Percentiles rank a stretch among this genome's conserved stretches.
phyloP scores from a whole-genome alignment of 2,329 filamentous ascomycete species.

The Fusarium armeniacum region DNA sequence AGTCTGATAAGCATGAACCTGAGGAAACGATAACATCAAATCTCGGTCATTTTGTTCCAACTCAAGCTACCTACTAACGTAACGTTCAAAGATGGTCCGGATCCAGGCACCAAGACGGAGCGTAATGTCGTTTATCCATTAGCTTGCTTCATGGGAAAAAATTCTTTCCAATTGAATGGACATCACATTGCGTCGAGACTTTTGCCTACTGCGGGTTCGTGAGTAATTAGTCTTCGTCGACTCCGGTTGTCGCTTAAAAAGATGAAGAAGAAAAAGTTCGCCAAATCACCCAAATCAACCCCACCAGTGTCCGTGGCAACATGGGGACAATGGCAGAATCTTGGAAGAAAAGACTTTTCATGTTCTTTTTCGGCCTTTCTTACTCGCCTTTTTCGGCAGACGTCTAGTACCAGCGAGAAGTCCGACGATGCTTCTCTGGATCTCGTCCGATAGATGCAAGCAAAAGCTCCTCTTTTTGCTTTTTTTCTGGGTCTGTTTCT shows the following conservation, averaged over 20 bases:
- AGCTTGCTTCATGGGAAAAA: slow-evolving; percentile 29
- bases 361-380: slow-evolving; percentile 30
- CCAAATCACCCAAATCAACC: slow-evolving; percentile 23
- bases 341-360: slow-evolving; percentile 32
- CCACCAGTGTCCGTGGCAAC: slow-evolving; percentile 48
- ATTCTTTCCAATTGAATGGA: slow-evolving; percentile 15
- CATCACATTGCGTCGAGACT: slow-evolving; percentile 39
- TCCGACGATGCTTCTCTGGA: slow-evolving; percentile 34
- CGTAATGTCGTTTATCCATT: slow-evolving; percentile 10
- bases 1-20: not conserved
- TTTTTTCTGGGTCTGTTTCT: slow-evolving; percentile 19
- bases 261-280: slow-evolving; percentile 22
- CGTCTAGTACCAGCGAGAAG: slow-evolving; percentile 26
- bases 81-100: slow-evolving; percentile 3
- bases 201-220: slow-evolving; percentile 37
- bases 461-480: slow-evolving; percentile 29
- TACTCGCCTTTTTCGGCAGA: slow-evolving; percentile 15
- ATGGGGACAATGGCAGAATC: slow-evolving; percentile 30
- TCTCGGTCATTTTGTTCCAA: slow-evolving; percentile 7
- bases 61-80: slow-evolving; percentile 1
- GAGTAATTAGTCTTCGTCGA: slow-evolving; percentile 48
- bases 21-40: slow-evolving; percentile 6
- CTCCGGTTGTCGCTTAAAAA: slow-evolving; percentile 43
- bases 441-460: slow-evolving; percentile 30
- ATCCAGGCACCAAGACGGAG: slow-evolving; percentile 24